Conservation (phyloP, 2,329 filamentous ascomycete species). For the Pseudophaeomoniella oleicola region DNA sequence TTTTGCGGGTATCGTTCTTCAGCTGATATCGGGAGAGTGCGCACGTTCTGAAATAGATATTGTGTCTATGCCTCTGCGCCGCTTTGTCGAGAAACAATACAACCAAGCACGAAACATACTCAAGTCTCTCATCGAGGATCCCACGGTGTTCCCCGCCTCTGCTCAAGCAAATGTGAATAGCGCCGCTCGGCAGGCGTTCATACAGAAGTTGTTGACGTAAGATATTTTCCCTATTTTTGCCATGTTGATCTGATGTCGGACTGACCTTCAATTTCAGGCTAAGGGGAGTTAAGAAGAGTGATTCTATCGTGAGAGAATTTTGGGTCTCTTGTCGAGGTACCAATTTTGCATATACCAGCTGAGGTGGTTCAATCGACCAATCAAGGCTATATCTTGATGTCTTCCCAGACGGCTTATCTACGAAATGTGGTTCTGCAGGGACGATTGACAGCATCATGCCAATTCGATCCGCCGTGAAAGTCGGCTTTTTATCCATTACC, state of each 20-base stretch:
- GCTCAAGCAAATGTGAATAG: neutral
- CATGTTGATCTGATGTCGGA: too few species aligned
- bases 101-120: neutral
- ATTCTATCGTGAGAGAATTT: constrained; percentile 24
- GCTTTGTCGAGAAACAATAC: constrained; percentile 24
- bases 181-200: neutral
- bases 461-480: too few species aligned
- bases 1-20: constrained; percentile 23
- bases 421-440: too few species aligned
- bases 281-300: constrained; percentile 23
- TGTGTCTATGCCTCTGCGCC: constrained; percentile 25
- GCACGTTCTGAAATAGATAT: constrained; percentile 29
- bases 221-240: too few species aligned
- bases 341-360: neutral
- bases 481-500: too few species aligned
- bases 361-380: too few species aligned
- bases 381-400: too few species aligned
- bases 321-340: constrained; percentile 28
- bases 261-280: constrained; percentile 8
- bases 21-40: constrained; percentile 26
- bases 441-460: too few species aligned
- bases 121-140: neutral
- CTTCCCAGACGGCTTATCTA: too few species aligned
- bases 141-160: neutral
- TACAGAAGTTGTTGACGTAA: neutral